Base-by-base conservation (phyloP, 2,329 filamentous ascomycete genomes). In the Kalmusia sp. region DNA sequence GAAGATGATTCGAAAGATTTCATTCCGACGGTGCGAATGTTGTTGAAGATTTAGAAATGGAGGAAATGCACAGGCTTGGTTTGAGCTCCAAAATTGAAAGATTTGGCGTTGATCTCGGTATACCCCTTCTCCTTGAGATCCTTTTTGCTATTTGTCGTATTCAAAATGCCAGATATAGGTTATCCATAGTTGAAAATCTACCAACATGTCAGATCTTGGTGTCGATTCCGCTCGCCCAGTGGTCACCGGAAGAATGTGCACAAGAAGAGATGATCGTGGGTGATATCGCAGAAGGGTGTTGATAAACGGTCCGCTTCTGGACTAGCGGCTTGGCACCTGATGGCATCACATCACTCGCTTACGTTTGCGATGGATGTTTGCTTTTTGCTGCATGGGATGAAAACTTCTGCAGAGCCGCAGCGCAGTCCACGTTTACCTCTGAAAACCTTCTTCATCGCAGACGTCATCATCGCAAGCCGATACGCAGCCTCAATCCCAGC, bases 1-100 rank as follows among this genome's bases (percentile, higher is more conserved):
- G 79, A 88, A 71, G 77, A 84, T 47, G 88, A 90, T 64, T 89
- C 89, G 1, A 77, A 89, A 64, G 76, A 84, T 31, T 90, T 91
- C 50, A 84, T 91, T 50, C 80, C 80, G 1, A 82, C 80, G 15
- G 53, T 65, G 11, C 51, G 54, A 21, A 64, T 65, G 61, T 28
- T 68, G 45, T 55, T 63, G 53, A 62, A 52, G 45, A 51, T 62
- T 8, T 65, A 57, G 27, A 17, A 6, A 17, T 22, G 35, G 5
- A 5, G 34, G 6, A n/a, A n/a, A n/a, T n/a, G n/a, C n/a, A n/a
- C n/a, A n/a, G n/a, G n/a, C n/a, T n/a, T n/a, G n/a, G n/a, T n/a
- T n/a, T n/a, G n/a, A n/a, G n/a, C n/a, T n/a, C n/a, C n/a, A n/a
- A 17, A 17, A 17, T 15, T 37, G 9, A 17, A 6, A 37, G 33